Base-by-base conservation (phyloP, 1,139 yeast species). In the Yarrowia galli region DNA sequence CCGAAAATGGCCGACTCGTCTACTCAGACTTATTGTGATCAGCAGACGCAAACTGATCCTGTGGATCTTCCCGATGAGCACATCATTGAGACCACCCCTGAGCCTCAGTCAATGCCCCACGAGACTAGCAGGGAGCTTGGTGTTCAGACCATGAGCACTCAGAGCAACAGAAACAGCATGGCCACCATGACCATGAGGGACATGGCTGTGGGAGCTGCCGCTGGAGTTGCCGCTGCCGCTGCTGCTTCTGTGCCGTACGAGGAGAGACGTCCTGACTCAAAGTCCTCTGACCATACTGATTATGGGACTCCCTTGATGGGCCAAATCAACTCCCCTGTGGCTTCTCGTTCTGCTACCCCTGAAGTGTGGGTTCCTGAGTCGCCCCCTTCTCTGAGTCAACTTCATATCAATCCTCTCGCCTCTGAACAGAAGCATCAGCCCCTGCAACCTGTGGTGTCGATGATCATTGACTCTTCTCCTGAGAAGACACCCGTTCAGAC, bases 11-110 rank as follows among this genome's bases (percentile, higher is more conserved):
- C 54, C 3, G 60, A 58, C 51, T 58, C 64, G 20, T 36, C 54
- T 16, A 64, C 60, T 20, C 53, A 53, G 20, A 53, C 38, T 1
- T 61, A 53, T 58, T 42, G 64, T 36, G 54, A 67, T 32, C 67
- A 65, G 35, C 70, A 63, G 60, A 68, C 70, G 3, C 69, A 70
- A 18, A 56, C 65, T 3, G 69, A 64, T 35, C 67, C 71, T 35
- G 61, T 64, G 8, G 68, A 58, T 13, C 68, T 60, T 8, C 61
- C 68, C 1, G 54, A 49, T 13, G 63, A 53, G n/a, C 38, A 49
- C 15, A 49, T 49, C 18, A 12, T 58, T 16, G 64, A 58, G 40
- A 58, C 64, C 4, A 42, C 64, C 3, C 64, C 64, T 0, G 51
- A 58, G 22, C 64, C 64, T 7, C 51, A 58, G 3, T 2, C 16